Percentiles rank a stretch among this genome's conserved stretches.
phyloP scores from a whole-genome alignment of 805 yeast species.

The Teunomyces stri region DNA sequence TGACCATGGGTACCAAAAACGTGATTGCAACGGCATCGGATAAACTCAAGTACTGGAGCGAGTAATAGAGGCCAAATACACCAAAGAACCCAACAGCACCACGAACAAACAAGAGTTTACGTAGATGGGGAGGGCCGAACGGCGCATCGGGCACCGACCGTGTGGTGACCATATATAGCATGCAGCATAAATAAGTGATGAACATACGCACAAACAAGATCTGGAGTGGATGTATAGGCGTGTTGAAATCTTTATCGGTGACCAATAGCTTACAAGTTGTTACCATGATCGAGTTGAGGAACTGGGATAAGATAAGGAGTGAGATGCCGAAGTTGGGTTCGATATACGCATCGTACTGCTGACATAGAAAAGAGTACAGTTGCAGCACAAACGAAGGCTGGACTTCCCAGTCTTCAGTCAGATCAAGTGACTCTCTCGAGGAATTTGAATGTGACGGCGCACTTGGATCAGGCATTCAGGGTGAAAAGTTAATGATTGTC shows the following conservation, averaged over 20 bases:
- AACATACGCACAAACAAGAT: conserved; percentile 75
- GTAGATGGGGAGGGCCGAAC: conserved; percentile 61
- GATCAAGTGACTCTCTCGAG: neutral
- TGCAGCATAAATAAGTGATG: conserved; percentile 62
- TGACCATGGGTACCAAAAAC: conserved; percentile 72
- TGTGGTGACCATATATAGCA: conserved; percentile 50
- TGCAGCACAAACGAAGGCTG: neutral
- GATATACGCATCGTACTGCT: conserved; percentile 6
- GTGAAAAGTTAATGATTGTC: neutral
- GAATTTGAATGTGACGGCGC: neutral
- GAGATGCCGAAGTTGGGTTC: conserved; percentile 53
- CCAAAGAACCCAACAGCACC: conserved; percentile 74
- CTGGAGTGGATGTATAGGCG: conserved; percentile 74
- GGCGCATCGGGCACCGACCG: conserved; percentile 57
- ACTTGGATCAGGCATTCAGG: neutral
- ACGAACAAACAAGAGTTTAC: conserved; percentile 55
- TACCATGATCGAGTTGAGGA: conserved; percentile 76
- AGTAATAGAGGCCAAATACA: conserved; percentile 73
- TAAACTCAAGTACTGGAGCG: conserved; percentile 68
- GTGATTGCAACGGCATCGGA: conserved; percentile 82
- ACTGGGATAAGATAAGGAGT: conserved; percentile 58
- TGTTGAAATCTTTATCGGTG: conserved; percentile 55
- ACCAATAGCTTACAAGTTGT: conserved; percentile 72
- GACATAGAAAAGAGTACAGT: neutral
- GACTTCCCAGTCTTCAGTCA: neutral